Conservation (phyloP, 1,284 basidiomycete genomes). For the Melampsora abietis-canadensis region DNA sequence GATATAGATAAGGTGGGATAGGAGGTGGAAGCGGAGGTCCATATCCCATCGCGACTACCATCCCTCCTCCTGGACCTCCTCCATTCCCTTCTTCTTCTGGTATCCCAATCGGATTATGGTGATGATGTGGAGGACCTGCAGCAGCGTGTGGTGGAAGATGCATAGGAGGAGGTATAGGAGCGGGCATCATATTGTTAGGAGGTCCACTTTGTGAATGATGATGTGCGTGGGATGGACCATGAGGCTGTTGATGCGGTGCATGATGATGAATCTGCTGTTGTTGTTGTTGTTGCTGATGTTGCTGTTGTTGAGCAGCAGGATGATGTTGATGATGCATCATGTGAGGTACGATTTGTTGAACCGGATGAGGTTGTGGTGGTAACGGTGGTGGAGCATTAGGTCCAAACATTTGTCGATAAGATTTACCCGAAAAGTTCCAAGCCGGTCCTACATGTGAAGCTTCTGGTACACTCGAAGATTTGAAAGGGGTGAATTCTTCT, state of each 20-base stretch:
- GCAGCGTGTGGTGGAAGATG: conserved; percentile 23
- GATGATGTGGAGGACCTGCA: conserved; percentile 19
- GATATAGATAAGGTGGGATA: conserved; percentile 38
- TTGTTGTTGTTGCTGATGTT: not conserved
- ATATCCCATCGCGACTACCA: conserved; percentile 14
- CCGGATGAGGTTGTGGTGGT: conserved; percentile 11
- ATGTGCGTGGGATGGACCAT: conserved; percentile 12
- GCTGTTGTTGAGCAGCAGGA: conserved; percentile 9
- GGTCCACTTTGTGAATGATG: conserved; percentile 20
- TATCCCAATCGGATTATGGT: conserved; percentile 16
- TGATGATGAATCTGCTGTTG: conserved; percentile 10
- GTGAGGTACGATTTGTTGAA: not conserved
- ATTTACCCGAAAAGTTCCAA: conserved; percentile 32
- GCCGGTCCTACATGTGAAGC: conserved; percentile 30
- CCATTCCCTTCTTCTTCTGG: conserved; percentile 24
- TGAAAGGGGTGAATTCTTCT: conserved; percentile 42
- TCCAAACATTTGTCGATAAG: conserved; percentile 34
- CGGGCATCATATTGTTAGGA: conserved; percentile 15
- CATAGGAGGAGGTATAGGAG: conserved; percentile 23
- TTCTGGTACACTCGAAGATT: conserved; percentile 30
- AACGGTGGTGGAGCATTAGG: conserved; percentile 31
- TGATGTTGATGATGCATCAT: conserved; percentile 14
- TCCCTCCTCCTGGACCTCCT: conserved; percentile 10
- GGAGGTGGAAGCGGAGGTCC: conserved; percentile 18
- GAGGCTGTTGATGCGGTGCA: conserved; percentile 21